Base-by-base conservation (phyloP, 345 rosid genomes). In the Cardamine chenopodiifolia region DNA sequence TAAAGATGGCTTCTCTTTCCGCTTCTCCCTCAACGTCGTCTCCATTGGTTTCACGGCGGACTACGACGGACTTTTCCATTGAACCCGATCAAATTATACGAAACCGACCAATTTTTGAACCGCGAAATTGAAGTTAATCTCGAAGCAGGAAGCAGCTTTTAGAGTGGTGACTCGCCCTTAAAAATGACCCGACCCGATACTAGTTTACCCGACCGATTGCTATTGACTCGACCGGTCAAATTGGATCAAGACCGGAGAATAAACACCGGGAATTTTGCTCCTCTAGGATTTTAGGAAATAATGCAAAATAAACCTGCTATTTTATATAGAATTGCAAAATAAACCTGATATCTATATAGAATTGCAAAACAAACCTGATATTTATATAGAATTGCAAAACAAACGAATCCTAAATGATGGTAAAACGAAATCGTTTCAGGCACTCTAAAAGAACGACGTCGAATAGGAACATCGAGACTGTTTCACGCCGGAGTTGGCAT, bases 1-100 rank as follows among this genome's bases (percentile, higher is more conserved):
- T 73, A 61, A 94, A 91, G 10, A 84, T 44, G 6, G 52, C 78
- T 79, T 75, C 79, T 40, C 52, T 79, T 71, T 73, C 72, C 0
- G 58, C 77, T 12, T 61, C 82, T 77, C 86, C 65, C 11, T 83
- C 40, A 7, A 37, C 68, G 40, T 62, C 44, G 34, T 59, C 58
- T n/a, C 39, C 39, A 18, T 57, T 13, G 65, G 59, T 66, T n/a
- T 56, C 77, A n/a, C 72, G 77, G 52, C 62, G 64, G 32, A 75
- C 25, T 13, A 23, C 68, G 70, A 59, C 76, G 63, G 72, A 68
- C 0, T 49, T 63, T 45, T 47, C 76, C 85, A 79, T 79, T 54
- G 42, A 62, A 23, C 61, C 66, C 59, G 70, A 78, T 66, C 59
- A 67, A 18, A 14, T 39, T 25, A 13, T 37, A 55, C 54, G 37